Percentiles rank a stretch among this genome's conserved stretches.
phyloP scores from a whole-genome alignment of 148 eudicot species.

The Fagopyrum tataricum region DNA sequence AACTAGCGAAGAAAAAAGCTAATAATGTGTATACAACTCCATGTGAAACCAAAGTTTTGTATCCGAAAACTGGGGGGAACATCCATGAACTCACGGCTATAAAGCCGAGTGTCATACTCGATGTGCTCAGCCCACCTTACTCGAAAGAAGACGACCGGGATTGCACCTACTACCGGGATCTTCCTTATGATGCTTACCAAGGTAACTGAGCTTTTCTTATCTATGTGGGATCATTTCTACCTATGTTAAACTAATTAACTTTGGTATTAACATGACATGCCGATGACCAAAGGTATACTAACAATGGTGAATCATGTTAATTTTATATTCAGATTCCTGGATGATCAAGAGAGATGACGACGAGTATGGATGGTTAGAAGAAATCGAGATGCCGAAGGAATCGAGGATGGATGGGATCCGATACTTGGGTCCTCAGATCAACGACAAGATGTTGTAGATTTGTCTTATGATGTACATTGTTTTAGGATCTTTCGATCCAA shows the following conservation, averaged over 20 bases:
- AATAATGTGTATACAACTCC: constrained; percentile 48
- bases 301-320: background rate
- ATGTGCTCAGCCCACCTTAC: constrained; percentile 89
- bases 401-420: constrained; percentile 51
- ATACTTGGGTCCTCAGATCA: constrained; percentile 60
- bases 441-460: constrained; percentile 8
- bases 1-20: constrained; percentile 46
- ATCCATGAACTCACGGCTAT: constrained; percentile 74
- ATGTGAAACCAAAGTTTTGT: constrained; percentile 56
- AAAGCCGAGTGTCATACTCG: constrained; percentile 79
- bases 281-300: background rate
- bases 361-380: constrained; percentile 57
- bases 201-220: constrained; percentile 26
- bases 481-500: too few relatives aligned
- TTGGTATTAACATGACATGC: too few relatives aligned
- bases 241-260: too few relatives aligned
- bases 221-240: too few relatives aligned
- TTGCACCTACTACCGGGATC: constrained; percentile 56
- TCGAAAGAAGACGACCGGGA: constrained; percentile 77
- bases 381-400: constrained; percentile 55
- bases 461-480: too few relatives aligned
- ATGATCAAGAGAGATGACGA: constrained; percentile 21
- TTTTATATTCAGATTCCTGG: constrained; percentile 27
- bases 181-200: constrained; percentile 17
- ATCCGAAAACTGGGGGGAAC: constrained; percentile 88